phyloP scores from a whole-genome alignment of 139 green algal species.

The Micromonas commoda region DNA sequence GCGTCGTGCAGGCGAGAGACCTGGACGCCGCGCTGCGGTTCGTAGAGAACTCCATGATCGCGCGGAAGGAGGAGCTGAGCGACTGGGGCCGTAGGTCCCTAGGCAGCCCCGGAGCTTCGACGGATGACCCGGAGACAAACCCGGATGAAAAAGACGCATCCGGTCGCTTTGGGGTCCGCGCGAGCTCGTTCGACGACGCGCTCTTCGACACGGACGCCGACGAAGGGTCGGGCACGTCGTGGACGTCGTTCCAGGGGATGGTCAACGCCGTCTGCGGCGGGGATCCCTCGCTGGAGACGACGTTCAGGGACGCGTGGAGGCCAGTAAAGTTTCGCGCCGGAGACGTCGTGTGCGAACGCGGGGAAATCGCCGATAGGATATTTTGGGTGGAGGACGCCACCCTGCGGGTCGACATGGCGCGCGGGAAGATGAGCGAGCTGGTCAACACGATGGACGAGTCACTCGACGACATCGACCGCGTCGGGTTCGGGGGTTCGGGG shows the following conservation, averaged over 20 bases:
- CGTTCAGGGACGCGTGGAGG: neutral
- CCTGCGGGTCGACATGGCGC: neutral
- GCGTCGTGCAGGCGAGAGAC: neutral
- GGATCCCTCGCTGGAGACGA: neutral
- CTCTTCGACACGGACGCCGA: no score
- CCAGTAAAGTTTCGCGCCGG: neutral
- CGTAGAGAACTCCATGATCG: neutral
- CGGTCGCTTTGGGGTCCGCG: no score
- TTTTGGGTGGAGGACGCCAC: slow-evolving; percentile 1
- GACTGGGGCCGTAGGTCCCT: neutral
- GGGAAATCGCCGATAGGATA: neutral
- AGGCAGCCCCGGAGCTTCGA: no score
- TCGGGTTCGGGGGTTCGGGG: neutral
- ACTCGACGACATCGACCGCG: neutral
- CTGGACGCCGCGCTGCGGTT: neutral
- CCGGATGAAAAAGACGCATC: no score
- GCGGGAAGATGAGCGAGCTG: neutral
- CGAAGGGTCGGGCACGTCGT: no score
- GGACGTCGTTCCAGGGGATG: no score
- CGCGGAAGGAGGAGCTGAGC: neutral
- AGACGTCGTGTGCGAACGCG: slow-evolving; percentile 13
- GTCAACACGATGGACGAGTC: neutral
- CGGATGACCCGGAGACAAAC: no score
- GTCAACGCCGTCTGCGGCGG: neutral
- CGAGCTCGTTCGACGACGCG: no score